A percentile compares a stretch with the other conserved stretches of the same genome.
phyloP scores from a whole-genome alignment of 1,139 yeast species.

The Candida mesenterica region DNA sequence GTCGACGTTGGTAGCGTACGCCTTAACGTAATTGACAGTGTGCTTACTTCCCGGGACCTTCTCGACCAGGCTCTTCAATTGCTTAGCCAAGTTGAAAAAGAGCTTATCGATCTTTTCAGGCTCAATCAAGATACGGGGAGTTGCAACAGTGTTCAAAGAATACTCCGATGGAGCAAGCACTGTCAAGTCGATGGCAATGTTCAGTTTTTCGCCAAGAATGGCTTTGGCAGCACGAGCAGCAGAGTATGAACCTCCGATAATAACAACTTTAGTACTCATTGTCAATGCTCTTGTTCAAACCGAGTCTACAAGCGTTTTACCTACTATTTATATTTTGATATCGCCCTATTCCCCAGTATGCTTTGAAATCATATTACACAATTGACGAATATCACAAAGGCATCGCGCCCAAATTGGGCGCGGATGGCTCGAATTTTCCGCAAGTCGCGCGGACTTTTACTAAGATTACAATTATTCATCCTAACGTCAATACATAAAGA shows the following conservation, averaged over 20 bases:
- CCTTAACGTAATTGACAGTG: conserved; percentile 19
- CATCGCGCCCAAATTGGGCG: no score
- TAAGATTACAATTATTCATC: no score
- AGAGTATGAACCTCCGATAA: conserved; percentile 39
- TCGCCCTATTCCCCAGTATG: no score
- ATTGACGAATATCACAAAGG: no score
- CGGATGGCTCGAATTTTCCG: no score
- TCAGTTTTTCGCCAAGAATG: conserved; percentile 8
- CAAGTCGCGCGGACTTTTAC: no score
- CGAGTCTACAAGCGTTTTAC: no score
- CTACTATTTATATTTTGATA: no score
- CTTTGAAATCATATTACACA: no score
- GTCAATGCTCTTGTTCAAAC: no score
- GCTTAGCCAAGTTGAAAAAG: conserved; percentile 20
- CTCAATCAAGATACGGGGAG: conserved; percentile 35
- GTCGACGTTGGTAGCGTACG: conserved; percentile 23
- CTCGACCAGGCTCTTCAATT: conserved; percentile 13
- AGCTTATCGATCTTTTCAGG: conserved; percentile 19
- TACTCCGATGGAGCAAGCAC: conserved; percentile 17
- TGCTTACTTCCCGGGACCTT: conserved; percentile 10
- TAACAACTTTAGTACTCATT: conserved; percentile 25
- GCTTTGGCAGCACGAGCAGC: conserved; percentile 27
- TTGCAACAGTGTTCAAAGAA: conserved; percentile 22
- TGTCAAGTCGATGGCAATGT: conserved; percentile 12
- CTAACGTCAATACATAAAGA: no score